phyloP scores from a whole-genome alignment of 1,139 yeast genomes.

The Taphrina deformans region DNA sequence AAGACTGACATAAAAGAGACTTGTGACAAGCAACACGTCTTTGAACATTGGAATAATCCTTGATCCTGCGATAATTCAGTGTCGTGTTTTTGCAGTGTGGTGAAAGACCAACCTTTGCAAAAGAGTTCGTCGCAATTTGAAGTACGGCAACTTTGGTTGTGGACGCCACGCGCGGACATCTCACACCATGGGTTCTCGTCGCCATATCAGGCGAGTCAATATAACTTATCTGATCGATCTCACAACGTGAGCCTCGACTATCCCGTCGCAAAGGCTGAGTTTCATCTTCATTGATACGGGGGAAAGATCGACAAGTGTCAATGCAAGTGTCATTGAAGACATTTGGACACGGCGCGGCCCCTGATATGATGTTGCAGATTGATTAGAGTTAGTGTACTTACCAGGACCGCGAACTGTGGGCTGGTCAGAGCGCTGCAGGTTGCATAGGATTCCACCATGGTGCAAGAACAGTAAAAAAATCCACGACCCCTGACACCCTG shows the following conservation, averaged over 20 bases:
- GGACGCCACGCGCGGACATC: neutral
- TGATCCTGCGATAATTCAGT: too few species aligned
- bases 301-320: too few species aligned
- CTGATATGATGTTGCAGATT: neutral
- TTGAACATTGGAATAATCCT: neutral
- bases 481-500: neutral
- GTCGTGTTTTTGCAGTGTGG: too few species aligned
- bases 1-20: neutral
- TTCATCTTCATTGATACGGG: too few species aligned
- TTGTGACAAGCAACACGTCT: neutral
- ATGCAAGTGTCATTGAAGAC: neutral
- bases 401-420: too few species aligned
- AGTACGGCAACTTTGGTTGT: neutral
- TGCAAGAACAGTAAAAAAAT: neutral
- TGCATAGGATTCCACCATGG: neutral
- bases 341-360: too few species aligned
- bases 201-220: neutral
- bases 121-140: too few species aligned
- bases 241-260: neutral
- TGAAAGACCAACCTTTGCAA: too few species aligned
- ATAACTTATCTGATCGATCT: neutral
- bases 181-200: too few species aligned
- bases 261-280: too few species aligned
- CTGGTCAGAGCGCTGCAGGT: too few species aligned
- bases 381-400: neutral